Percentiles rank a stretch among this genome's conserved stretches.
phyloP scores from a whole-genome alignment of 148 eudicot genomes.

The Euryodendron excelsum region DNA sequence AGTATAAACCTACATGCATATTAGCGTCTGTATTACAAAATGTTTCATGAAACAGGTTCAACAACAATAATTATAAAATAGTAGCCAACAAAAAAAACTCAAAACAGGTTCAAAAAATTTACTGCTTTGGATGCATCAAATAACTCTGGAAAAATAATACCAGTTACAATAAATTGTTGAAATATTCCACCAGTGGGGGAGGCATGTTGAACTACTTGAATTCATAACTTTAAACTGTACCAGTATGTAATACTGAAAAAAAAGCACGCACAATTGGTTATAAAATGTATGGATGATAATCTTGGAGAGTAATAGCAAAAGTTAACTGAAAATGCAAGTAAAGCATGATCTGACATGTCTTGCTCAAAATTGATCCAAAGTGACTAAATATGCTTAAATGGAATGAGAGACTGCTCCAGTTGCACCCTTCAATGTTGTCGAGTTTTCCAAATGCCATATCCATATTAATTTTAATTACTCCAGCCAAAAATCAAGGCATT shows the following conservation, averaged over 20 bases:
- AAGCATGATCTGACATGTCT: neutral
- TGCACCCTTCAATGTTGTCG: neutral
- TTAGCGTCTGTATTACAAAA: neutral
- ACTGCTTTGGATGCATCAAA: constrained; percentile 3
- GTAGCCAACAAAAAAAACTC: neutral
- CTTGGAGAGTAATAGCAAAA: neutral
- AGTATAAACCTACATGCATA: neutral
- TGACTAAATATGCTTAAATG: neutral
- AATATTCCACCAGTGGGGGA: neutral
- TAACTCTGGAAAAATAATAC: neutral
- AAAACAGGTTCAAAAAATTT: neutral
- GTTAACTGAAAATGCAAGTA: neutral
- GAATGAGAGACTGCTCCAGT: neutral
- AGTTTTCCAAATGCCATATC: neutral
- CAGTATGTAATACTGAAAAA: neutral
- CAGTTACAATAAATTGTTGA: neutral
- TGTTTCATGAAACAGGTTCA: neutral
- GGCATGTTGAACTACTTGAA: constrained; percentile 1
- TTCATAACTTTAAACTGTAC: neutral
- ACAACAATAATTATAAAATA: neutral
- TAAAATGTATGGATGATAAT: neutral
- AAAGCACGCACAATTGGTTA: no score
- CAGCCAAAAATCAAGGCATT: neutral
- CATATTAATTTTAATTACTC: neutral
- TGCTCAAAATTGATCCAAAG: neutral